A percentile compares a stretch with the other conserved stretches of the same genome.
Conservation (phyloP, 352 stramenopile genomes). For the Pythium brassicae region DNA sequence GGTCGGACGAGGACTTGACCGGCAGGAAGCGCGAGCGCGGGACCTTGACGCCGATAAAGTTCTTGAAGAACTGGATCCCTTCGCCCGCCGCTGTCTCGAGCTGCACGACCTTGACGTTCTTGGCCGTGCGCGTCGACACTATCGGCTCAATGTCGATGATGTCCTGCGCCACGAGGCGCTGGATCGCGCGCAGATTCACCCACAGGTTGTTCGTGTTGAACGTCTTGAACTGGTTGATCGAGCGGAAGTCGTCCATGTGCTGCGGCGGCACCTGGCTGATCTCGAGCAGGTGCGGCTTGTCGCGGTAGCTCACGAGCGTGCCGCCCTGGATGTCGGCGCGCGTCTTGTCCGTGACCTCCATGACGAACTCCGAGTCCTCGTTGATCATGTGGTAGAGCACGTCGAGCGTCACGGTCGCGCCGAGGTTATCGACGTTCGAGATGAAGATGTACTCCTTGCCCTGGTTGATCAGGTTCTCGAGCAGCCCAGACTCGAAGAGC, state of each 20-base stretch:
- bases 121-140: conserved; percentile 92
- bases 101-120: conserved; percentile 93
- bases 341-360: conserved; percentile 97
- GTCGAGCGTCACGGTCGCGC: conserved; percentile 95
- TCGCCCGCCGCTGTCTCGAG: conserved; percentile 97
- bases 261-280: conserved; percentile 95
- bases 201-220: conserved; percentile 99
- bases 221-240: conserved; percentile 95
- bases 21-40: conserved; percentile 95
- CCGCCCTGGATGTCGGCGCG: conserved; percentile 90
- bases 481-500: conserved; percentile 94
- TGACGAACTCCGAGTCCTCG: conserved; percentile 96
- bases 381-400: conserved; percentile 99
- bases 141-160: conserved; percentile 98
- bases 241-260: conserved; percentile 93
- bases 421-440: conserved; percentile 99
- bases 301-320: conserved; percentile 87
- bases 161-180: conserved; percentile 93
- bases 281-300: conserved; percentile 96
- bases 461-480: conserved; percentile 94
- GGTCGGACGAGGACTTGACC: conserved; percentile 99
- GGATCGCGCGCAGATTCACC: conserved; percentile 97
- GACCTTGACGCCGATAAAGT: conserved; percentile 95
- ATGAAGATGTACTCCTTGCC: conserved; percentile 99
- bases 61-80: conserved; percentile 98